These are phyloP conservation scores for Rhizoctonia solani DNA, from an alignment of 1,284 basidiomycete species.

Conservation along the genomic window DNA sequence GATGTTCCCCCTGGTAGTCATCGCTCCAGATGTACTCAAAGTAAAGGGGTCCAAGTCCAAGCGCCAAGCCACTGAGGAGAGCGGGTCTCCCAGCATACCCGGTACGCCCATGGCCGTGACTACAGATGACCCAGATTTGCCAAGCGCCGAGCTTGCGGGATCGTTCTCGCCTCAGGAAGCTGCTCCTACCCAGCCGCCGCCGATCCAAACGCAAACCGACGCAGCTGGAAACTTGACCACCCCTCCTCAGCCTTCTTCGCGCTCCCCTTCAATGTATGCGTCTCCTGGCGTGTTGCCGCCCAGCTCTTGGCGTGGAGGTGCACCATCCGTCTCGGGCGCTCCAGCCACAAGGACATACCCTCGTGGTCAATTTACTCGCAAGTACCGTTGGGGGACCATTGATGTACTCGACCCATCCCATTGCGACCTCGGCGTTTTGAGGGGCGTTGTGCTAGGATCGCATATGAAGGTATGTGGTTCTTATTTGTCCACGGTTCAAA, in stretches of 20 bases:
- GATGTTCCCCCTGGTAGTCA: conserved; percentile 71
- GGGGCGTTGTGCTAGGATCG: conserved; percentile 75
- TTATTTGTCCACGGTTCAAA: conserved; percentile 32
- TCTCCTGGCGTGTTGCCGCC: conserved; percentile 37
- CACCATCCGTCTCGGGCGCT: conserved; percentile 44
- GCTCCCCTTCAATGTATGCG: conserved; percentile 59
- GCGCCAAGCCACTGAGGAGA: not conserved
- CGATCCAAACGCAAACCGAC: not conserved
- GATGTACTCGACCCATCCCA: conserved; percentile 81
- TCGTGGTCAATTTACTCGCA: conserved; percentile 70
- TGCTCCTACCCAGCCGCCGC: not conserved
- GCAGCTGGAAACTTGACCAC: not conserved
- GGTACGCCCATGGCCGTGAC: conserved; percentile 25
- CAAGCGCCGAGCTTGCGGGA: conserved; percentile 14
- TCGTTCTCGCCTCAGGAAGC: not conserved
- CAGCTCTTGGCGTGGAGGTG: conserved; percentile 33
- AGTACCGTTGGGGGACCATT: conserved; percentile 79
- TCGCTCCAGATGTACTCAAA: conserved; percentile 62
- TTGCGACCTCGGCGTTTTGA: conserved; percentile 79
- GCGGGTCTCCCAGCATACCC: not conserved
- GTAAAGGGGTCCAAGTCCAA: not conserved
- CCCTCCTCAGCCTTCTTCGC: conserved; percentile 43
- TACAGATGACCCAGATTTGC: conserved; percentile 22
- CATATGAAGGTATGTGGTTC: conserved; percentile 68
- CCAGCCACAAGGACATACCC: conserved; percentile 50